A percentile compares a stretch with the other conserved stretches of the same genome.
Conservation (phyloP, 805 yeast species). For the Henningerozyma blattae region DNA sequence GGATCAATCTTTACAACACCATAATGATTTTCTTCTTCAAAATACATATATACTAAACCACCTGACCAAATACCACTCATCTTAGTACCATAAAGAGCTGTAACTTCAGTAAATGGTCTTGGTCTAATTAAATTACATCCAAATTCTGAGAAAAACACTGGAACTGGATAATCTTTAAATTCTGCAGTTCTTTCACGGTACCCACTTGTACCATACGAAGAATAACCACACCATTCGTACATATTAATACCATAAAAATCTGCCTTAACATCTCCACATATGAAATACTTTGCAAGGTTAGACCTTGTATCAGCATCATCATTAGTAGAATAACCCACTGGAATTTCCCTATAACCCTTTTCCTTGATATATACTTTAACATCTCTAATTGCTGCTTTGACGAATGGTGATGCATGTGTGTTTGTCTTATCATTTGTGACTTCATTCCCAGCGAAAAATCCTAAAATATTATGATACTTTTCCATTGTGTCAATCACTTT, state of each 20-base stretch:
- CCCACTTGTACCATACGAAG: conserved; percentile 53
- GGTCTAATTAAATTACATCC: conserved; percentile 63
- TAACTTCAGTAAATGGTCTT: conserved; percentile 62
- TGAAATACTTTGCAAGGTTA: conserved; percentile 69
- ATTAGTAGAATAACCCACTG: conserved; percentile 89
- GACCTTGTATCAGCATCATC: conserved; percentile 78
- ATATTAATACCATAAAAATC: conserved; percentile 79
- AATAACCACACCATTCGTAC: conserved; percentile 80
- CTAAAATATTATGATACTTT: conserved; percentile 69
- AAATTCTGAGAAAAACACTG: conserved; percentile 70
- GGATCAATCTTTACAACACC: conserved; percentile 50
- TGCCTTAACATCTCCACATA: conserved; percentile 57
- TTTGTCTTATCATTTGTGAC: conserved; percentile 76
- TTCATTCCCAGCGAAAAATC: conserved; percentile 97
- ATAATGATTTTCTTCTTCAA: conserved; percentile 61
- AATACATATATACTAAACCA: conserved; percentile 76
- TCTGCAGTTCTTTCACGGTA: conserved; percentile 51
- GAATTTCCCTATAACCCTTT: conserved; percentile 56
- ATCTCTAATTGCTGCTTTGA: conserved; percentile 93
- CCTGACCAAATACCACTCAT: conserved; percentile 82
- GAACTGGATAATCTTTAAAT: conserved; percentile 53
- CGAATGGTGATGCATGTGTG: conserved; percentile 85
- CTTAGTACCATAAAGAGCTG: conserved; percentile 45
- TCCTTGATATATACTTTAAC: conserved; percentile 59
- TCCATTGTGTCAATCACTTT: conserved; percentile 71